Percentiles rank a stretch among this genome's conserved stretches.
phyloP scores from a whole-genome alignment of 441 rosid genomes.

The Isatis lusitanica region DNA sequence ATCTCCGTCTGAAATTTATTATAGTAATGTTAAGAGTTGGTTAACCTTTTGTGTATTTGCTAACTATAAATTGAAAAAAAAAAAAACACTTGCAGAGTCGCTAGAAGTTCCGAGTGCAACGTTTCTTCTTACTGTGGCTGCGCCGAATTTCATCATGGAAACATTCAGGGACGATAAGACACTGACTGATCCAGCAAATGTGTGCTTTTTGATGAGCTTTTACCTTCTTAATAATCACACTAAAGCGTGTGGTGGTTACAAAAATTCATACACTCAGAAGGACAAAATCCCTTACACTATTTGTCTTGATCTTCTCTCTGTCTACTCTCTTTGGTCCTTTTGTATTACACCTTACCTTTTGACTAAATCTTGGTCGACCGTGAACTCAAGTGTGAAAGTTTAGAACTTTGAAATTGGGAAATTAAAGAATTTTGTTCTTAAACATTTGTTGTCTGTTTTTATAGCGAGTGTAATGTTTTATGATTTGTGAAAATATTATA shows the following conservation, averaged over 20 bases:
- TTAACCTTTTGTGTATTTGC: neutral
- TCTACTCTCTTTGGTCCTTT: neutral
- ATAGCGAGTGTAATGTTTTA: no score
- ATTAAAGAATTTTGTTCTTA: no score
- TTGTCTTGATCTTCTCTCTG: neutral
- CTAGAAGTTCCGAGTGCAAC: conserved; percentile 8
- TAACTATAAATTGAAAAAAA: neutral
- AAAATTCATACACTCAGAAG: conserved; percentile 9
- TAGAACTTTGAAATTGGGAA: no score
- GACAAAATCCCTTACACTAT: conserved; percentile 20
- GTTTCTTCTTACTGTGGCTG: conserved; percentile 3
- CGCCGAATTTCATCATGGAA: neutral
- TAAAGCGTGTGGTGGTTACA: conserved; percentile 18
- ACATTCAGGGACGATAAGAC: neutral
- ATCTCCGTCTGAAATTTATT: no score
- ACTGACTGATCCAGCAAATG: neutral
- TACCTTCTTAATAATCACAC: neutral
- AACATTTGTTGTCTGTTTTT: no score
- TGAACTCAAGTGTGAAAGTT: no score
- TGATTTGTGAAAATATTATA: no score
- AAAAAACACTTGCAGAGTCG: conserved; percentile 9
- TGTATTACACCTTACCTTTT: neutral
- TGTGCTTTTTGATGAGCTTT: neutral
- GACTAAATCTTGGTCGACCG: neutral
- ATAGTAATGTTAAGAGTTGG: no score